Percentiles rank a stretch among this genome's conserved stretches.
phyloP scores from a whole-genome alignment of 306 rosid species.

The Cercis canadensis region DNA sequence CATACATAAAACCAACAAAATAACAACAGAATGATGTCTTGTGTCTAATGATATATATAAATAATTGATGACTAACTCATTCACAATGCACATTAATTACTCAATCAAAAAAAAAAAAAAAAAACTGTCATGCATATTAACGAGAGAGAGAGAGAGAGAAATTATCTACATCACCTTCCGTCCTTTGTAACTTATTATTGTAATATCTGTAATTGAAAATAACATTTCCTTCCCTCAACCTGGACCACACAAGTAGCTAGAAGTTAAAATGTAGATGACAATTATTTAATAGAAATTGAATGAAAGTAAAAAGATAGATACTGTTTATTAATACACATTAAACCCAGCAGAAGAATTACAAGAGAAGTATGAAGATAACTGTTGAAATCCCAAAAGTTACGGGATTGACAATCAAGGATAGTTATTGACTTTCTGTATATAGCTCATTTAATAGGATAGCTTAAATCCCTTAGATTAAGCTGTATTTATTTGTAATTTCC shows the following conservation, averaged over 20 bases:
- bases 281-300: slow-evolving; percentile 35
- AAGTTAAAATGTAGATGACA: slow-evolving; percentile 26
- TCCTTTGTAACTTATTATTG: slow-evolving; percentile 64
- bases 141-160: slow-evolving; percentile 9
- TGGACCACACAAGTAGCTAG: slow-evolving; percentile 52
- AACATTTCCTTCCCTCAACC: slow-evolving; percentile 82
- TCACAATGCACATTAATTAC: neutral
- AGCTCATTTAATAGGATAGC: too few relatives aligned
- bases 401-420: too few relatives aligned
- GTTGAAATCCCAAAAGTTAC: too few relatives aligned
- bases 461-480: too few relatives aligned
- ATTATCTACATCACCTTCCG: slow-evolving; percentile 67
- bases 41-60: too few relatives aligned
- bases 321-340: neutral
- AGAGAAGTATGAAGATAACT: neutral
- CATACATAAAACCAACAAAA: too few relatives aligned
- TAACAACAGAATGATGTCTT: too few relatives aligned
- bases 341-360: neutral
- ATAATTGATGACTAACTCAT: neutral
- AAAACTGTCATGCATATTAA: slow-evolving; percentile 1
- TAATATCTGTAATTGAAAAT: slow-evolving; percentile 77
- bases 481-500: too few relatives aligned
- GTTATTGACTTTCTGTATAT: too few relatives aligned
- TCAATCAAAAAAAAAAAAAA: slow-evolving; percentile 24
- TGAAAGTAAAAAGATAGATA: neutral